phyloP scores from a whole-genome alignment of 23 red algal species.

The Agarophyton chilense region DNA sequence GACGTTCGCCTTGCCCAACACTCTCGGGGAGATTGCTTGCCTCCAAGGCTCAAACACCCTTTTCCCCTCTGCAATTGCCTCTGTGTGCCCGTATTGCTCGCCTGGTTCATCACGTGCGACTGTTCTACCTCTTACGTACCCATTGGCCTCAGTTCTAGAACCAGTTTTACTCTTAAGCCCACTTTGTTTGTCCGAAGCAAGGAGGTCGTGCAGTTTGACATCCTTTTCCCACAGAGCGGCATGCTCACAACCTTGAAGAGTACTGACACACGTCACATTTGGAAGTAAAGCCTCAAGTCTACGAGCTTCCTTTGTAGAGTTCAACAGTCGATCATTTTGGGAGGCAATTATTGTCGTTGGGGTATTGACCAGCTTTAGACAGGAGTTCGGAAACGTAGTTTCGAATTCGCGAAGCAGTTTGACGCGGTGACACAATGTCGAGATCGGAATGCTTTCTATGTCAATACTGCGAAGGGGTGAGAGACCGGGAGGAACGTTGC shows the following conservation, averaged over 20 bases:
- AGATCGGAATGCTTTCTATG: constrained; percentile 23
- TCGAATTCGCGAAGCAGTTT: constrained; percentile 34
- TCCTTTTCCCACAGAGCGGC: constrained; percentile 50
- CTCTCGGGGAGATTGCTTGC: not conserved
- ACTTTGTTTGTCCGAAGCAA: not conserved
- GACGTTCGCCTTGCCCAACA: constrained; percentile 27
- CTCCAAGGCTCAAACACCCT: constrained; percentile 34
- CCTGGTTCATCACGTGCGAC: not conserved
- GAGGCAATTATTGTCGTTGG: constrained; percentile 29
- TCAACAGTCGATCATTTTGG: constrained; percentile 31
- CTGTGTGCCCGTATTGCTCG: not conserved
- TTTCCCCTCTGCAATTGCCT: constrained; percentile 16
- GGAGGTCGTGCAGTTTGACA: constrained; percentile 10
- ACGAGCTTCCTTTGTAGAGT: constrained; percentile 31
- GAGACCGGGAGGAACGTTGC: not conserved
- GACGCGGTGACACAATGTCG: constrained; percentile 30
- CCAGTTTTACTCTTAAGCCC: not conserved
- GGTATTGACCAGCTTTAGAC: not conserved
- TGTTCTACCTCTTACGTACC: not conserved
- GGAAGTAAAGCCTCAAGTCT: constrained; percentile 29
- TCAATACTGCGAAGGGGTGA: constrained; percentile 17
- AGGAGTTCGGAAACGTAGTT: constrained; percentile 12
- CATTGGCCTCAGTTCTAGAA: not conserved
- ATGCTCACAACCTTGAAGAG: constrained; percentile 34
- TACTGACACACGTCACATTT: not conserved